Evolutionary conservation across 2,329 filamentous ascomycete genomes (phyloP), one percentile per base, ranked within the genome.

Genomic region (Paradendryphiella salina): DNA sequence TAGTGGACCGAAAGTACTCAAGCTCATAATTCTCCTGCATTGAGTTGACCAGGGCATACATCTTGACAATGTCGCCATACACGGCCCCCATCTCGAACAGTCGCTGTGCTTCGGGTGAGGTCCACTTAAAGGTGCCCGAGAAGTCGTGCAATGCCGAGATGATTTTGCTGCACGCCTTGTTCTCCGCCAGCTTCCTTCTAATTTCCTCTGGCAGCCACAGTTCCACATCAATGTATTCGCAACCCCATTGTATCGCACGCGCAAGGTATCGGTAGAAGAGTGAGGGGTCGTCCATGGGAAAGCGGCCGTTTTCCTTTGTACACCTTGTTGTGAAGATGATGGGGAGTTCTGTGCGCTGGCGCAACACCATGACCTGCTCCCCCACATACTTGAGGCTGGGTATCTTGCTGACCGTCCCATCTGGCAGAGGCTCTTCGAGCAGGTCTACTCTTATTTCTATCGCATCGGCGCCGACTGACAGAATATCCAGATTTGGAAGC

Each of bases 61-160:
- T 94, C 77, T 94, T 95, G 66, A 95, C 86, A 50, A 95, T 89
- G 70, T 95, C 89, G 38, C 88, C 87, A 60, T 91, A 90, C 51
- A 84, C 83, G 38, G 83, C 82, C 7, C 87, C 89, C 59, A 86
- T 82, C 52, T 83, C 77, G 61, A 92, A 95, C 3, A 93, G 80
- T 9, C 82, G 77, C 64, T 88, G 83, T 1, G 89, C 89, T 59
- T 88, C 82, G 5, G 82, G 75, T 0, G 88, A 89, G 0, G 87
- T 87, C 90, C 90, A 95, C 64, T 86, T 89, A 79, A 93, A 93
- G 0, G 79, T 86, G 1, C 89, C 88, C 0, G 89, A 91, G 66
- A 93, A 93, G 75, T 94, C 90, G 70, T 95, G 90, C 65, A 93
- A 94, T 10, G 90, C 90, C n/a, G 89, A 93, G 77, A 95, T 91